These are phyloP conservation scores for Cladosporium sp. DNA, from an alignment of 2,329 filamentous ascomycete genomes.

Conservation along the genomic window DNA sequence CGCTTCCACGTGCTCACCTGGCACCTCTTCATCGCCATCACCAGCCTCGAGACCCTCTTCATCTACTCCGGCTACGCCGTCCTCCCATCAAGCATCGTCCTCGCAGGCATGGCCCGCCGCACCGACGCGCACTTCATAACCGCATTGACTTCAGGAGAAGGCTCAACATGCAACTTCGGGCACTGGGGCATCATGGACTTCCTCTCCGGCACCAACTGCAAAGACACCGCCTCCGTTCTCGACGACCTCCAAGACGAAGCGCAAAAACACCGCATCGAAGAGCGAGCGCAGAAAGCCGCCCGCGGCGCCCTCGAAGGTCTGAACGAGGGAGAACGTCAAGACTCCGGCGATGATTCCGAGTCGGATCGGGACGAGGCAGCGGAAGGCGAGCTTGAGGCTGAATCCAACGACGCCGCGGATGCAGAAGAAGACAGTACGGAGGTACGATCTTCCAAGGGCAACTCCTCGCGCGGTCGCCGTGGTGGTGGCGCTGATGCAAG, in stretches of 20 bases:
- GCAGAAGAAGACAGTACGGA: not conserved
- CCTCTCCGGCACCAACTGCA: conserved; percentile 48
- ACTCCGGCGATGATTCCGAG: not conserved
- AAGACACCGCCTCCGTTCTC: conserved; percentile 47
- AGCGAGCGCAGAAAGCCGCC: conserved; percentile 34
- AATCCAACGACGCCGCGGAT: not conserved
- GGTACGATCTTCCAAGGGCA: not conserved
- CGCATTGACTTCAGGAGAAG: conserved; percentile 24
- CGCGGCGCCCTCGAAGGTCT: conserved; percentile 24
- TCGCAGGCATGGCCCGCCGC: conserved; percentile 54
- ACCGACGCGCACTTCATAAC: conserved; percentile 53
- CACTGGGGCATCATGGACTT: conserved; percentile 60
- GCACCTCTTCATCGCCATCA: conserved; percentile 58
- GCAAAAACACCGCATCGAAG: conserved; percentile 50
- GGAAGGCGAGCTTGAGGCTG: not conserved
- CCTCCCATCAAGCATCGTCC: conserved; percentile 53
- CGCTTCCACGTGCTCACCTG: conserved; percentile 70
- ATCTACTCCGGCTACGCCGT: conserved; percentile 64
- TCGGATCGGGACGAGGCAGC: conserved; percentile 2
- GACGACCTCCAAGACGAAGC: conserved; percentile 53
- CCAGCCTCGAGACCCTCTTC: conserved; percentile 62
- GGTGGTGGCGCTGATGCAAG: conserved; percentile 7
- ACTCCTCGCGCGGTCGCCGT: conserved; percentile 1
- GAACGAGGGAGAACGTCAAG: conserved; percentile 11
- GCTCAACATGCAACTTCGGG: conserved; percentile 34